A percentile compares a stretch with the other conserved stretches of the same genome.
These are phyloP conservation scores for Fusarium heterosporum DNA, from an alignment of 2,329 filamentous ascomycete species.

Conservation along the genomic window DNA sequence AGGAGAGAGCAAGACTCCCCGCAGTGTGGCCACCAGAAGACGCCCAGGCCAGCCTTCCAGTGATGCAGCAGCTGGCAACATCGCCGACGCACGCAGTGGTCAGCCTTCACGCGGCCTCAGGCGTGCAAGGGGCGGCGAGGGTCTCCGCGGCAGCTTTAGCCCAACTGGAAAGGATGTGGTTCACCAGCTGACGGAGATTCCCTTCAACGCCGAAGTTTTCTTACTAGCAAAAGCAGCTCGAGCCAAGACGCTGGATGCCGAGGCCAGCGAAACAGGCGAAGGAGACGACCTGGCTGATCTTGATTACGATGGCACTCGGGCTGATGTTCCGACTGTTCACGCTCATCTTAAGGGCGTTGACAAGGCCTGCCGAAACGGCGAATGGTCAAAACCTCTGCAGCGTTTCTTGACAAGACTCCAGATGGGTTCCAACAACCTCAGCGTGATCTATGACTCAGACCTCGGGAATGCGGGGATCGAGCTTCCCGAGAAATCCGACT, in stretches of 20 bases:
- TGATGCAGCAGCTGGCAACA: background rate
- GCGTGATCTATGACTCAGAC: conserved; percentile 33
- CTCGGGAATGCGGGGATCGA: conserved; percentile 28
- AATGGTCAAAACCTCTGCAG: conserved; percentile 34
- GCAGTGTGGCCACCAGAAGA: conserved; percentile 19
- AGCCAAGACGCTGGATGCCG: conserved; percentile 13
- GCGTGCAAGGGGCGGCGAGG: conserved; percentile 5
- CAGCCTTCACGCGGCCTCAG: conserved; percentile 8
- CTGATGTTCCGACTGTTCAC: conserved; percentile 24
- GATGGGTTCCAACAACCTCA: conserved; percentile 19
- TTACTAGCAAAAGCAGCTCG: conserved; percentile 22
- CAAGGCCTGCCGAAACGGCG: conserved; percentile 23
- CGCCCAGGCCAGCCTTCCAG: conserved; percentile 13
- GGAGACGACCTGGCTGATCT: conserved; percentile 14
- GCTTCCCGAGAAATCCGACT: conserved; percentile 29
- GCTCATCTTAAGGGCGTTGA: conserved; percentile 27
- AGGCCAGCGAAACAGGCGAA: conserved; percentile 25
- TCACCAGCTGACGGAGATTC: conserved; percentile 31
- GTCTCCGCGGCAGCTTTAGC: conserved; percentile 5
- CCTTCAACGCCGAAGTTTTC: conserved; percentile 28
- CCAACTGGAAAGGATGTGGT: conserved; percentile 3
- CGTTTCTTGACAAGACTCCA: conserved; percentile 28
- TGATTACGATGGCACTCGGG: conserved; percentile 7
- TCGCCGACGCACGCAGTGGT: conserved; percentile 1
- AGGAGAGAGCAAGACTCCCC: conserved; percentile 20